A percentile compares a stretch with the other conserved stretches of the same genome.
Conservation (phyloP, 2,329 filamentous ascomycete genomes). For the Massarina eburnea region DNA sequence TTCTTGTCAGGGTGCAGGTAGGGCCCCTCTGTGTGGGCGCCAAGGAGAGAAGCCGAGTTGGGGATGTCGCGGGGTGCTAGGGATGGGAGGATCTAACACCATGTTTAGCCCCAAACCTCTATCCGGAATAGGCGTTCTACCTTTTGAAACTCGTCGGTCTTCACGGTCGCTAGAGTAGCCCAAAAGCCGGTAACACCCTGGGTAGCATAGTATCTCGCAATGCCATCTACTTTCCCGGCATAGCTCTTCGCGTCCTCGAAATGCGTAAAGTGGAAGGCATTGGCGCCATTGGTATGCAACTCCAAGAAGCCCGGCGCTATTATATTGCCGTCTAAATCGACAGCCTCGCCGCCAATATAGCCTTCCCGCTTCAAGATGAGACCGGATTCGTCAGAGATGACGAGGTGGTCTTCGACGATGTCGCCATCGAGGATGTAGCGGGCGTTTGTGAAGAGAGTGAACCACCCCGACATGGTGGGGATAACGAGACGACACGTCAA, state of each 20-base stretch:
- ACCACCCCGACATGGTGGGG: conserved; percentile 43
- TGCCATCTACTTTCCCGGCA: conserved; percentile 46
- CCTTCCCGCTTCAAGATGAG: conserved; percentile 46
- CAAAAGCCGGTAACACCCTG: conserved; percentile 58
- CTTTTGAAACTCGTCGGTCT: conserved; percentile 49
- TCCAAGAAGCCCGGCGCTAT: conserved; percentile 59
- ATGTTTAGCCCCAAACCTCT: not conserved
- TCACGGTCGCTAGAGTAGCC: conserved; percentile 56
- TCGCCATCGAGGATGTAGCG: conserved; percentile 48
- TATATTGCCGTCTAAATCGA: conserved; percentile 54
- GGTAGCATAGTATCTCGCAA: conserved; percentile 52
- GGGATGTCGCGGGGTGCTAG: conserved; percentile 48
- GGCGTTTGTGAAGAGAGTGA: conserved; percentile 51
- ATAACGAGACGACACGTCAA: too few relatives aligned
- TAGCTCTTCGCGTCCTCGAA: conserved; percentile 49
- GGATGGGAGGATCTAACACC: conserved; percentile 52
- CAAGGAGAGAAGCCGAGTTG: conserved; percentile 53
- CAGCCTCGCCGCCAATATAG: conserved; percentile 47
- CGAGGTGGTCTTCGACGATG: conserved; percentile 48
- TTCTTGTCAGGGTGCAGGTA: conserved; percentile 57
- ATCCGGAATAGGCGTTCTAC: conserved; percentile 21
- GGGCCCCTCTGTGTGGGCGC: conserved; percentile 60
- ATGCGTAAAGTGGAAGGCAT: conserved; percentile 58
- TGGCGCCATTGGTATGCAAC: conserved; percentile 57
- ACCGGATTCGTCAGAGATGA: conserved; percentile 50